A percentile compares a stretch with the other conserved stretches of the same genome.
These are phyloP conservation scores for Omphalotus guepiniiformis DNA, from an alignment of 768 basidiomycete species.

Conservation along the genomic window DNA sequence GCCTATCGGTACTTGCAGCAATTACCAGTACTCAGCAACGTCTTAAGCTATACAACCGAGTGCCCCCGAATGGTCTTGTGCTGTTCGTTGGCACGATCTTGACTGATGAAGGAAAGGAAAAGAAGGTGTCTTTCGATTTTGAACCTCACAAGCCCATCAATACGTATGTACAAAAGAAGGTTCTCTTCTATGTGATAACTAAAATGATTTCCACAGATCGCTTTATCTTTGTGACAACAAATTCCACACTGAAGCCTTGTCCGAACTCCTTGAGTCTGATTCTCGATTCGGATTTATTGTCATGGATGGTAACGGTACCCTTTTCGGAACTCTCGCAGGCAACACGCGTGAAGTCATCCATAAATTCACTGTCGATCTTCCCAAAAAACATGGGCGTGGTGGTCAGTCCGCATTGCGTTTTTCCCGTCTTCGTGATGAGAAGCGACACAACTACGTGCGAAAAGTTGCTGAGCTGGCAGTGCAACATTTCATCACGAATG, in stretches of 20 bases:
- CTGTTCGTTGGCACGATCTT: conserved; percentile 97
- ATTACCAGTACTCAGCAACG: conserved; percentile 98
- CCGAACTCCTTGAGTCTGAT: conserved; percentile 95
- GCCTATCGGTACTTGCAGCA: conserved; percentile 94
- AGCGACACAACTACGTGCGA: conserved; percentile 98
- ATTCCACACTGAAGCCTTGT: conserved; percentile 97
- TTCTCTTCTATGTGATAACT: not conserved
- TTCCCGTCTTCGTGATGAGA: conserved; percentile 98
- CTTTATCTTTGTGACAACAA: conserved; percentile 99
- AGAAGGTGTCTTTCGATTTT: conserved; percentile 98
- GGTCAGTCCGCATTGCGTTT: conserved; percentile 99
- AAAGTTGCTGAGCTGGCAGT: conserved; percentile 98
- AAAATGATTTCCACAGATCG: conserved; percentile 48
- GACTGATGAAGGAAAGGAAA: conserved; percentile 98
- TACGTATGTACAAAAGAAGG: conserved; percentile 58
- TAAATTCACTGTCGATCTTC: conserved; percentile 98
- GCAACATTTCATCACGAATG: conserved; percentile 95
- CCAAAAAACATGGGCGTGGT: conserved; percentile 99
- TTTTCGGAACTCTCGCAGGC: conserved; percentile 93
- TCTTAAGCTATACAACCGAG: conserved; percentile 93
- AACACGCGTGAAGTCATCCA: conserved; percentile 97
- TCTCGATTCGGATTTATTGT: conserved; percentile 99
- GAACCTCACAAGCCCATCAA: conserved; percentile 99
- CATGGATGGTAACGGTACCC: conserved; percentile 98
- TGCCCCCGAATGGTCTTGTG: conserved; percentile 94